Conservation (phyloP, 305 asterid genomes). For the Petunia hybrid region DNA sequence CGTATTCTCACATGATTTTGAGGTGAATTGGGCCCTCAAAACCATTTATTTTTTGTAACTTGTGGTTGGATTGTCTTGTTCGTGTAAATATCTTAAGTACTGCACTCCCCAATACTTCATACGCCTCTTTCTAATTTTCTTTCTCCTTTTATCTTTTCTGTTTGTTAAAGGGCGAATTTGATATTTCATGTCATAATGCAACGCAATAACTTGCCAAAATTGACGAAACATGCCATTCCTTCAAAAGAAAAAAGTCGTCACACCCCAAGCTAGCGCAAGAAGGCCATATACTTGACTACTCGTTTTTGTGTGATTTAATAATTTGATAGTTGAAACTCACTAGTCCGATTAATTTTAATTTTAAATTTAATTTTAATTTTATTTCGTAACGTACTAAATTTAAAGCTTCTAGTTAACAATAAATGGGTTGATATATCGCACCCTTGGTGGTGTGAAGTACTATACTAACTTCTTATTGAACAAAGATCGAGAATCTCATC, state of each 20-base stretch:
- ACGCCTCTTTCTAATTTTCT: not conserved
- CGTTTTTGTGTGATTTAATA: too few relatives aligned
- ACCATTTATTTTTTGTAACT: not conserved
- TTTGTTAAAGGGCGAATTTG: not conserved
- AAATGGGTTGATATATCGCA: too few relatives aligned
- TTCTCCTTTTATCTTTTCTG: not conserved
- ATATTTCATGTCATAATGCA: too few relatives aligned
- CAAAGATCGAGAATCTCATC: not conserved
- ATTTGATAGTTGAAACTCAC: too few relatives aligned
- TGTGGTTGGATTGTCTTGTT: conserved; percentile 21
- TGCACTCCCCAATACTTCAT: not conserved
- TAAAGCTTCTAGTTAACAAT: too few relatives aligned
- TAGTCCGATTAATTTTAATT: too few relatives aligned
- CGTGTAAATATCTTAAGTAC: not conserved
- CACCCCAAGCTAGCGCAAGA: not conserved
- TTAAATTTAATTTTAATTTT: too few relatives aligned
- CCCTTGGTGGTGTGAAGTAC: not conserved
- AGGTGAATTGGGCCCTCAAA: conserved; percentile 25
- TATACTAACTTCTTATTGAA: not conserved
- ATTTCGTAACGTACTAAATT: too few relatives aligned
- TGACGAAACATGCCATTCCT: conserved; percentile 23
- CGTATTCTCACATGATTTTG: conserved; percentile 30
- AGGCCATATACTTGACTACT: not conserved
- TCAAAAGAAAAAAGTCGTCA: not conserved
- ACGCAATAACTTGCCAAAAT: not conserved